A percentile compares a stretch with the other conserved stretches of the same genome.
phyloP scores from a whole-genome alignment of 2,329 filamentous ascomycete species.

The Fusarium foetens region DNA sequence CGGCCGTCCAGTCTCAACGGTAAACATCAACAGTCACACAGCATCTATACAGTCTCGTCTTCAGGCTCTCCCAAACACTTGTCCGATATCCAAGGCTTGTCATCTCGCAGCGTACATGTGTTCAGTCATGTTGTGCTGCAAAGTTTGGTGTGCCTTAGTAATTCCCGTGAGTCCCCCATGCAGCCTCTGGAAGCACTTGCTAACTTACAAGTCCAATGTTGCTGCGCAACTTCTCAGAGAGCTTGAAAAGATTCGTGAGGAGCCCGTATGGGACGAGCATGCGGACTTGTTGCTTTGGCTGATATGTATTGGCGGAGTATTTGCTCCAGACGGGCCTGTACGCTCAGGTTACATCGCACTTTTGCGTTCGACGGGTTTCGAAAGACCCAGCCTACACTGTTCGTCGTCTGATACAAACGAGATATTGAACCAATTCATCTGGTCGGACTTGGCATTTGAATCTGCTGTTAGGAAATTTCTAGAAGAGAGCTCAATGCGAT shows the following conservation, averaged over 20 bases:
- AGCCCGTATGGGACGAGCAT: neutral
- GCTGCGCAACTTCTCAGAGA: neutral
- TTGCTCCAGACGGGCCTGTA: neutral
- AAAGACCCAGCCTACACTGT: accelerated
- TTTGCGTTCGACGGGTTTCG: neutral
- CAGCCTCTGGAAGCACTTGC: accelerated
- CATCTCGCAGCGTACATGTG: conserved; percentile 55
- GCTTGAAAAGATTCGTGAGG: neutral
- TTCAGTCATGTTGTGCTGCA: conserved; percentile 54
- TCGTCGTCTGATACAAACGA: neutral
- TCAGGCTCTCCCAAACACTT: conserved; percentile 35
- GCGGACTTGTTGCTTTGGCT: neutral
- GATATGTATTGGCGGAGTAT: neutral
- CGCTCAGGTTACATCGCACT: neutral
- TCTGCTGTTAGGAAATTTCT: neutral
- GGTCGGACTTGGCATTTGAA: conserved; percentile 1
- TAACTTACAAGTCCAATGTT: neutral
- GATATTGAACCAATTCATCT: neutral
- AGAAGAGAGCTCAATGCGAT: neutral
- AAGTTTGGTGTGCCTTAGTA: conserved; percentile 50
- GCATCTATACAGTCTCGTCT: conserved; percentile 57
- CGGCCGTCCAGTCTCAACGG: conserved; percentile 43
- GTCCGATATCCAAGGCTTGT: conserved; percentile 48
- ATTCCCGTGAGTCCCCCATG: conserved; percentile 50
- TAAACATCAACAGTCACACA: conserved; percentile 52